Base-by-base conservation (phyloP, 345 rosid genomes). In the Melaleuca alternifolia region DNA sequence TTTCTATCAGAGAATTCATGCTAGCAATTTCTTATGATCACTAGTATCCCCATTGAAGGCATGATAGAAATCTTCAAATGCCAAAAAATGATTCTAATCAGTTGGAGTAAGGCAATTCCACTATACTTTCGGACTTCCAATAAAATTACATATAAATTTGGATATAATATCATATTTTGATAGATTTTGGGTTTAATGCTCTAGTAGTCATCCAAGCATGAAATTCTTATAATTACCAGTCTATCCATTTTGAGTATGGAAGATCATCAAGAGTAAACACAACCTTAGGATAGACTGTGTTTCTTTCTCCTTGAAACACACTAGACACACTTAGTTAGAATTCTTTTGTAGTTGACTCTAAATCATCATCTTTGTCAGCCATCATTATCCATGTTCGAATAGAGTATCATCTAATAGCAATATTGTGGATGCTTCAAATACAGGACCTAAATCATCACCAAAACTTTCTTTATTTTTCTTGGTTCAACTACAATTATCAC, bases 381-480 rank as follows among this genome's bases (percentile, higher is more conserved):
- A 56, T 56, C 13, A 56, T 56, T 13, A 56, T 28, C 24, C 61
- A 6, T 0, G 6, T 24, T 0, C 24, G 0, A 56, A 0, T 56
- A 10, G 6, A 56, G n/a, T 23, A 23, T 56, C 61, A 9, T 56
- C 12, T 56, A 12, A 23, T 21, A 2, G 61, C 23, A 23, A 56
- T 23, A 13, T 56, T 56, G 10, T 56, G 61, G 10, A 56, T 56
- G 3, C 24, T 56, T 24, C 0, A 0, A 23, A 56, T 56, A 56
- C 4, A 23, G 1, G 23, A 0, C 5, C 5, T 13, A 23, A 56
- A 56, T 23, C 28, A 56, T 56, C 28, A 10, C 10, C 6, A 10
- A 0, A 56, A 23, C 6, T 56, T 56, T 56, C n/a, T 56, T 56
- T n/a, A 56, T 21, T 13, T 56, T 24, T n/a, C 8, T 26, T 2